These are phyloP conservation scores for Hymenoscyphus albidus DNA, from an alignment of 2,329 filamentous ascomycete species.

Conservation along the genomic window DNA sequence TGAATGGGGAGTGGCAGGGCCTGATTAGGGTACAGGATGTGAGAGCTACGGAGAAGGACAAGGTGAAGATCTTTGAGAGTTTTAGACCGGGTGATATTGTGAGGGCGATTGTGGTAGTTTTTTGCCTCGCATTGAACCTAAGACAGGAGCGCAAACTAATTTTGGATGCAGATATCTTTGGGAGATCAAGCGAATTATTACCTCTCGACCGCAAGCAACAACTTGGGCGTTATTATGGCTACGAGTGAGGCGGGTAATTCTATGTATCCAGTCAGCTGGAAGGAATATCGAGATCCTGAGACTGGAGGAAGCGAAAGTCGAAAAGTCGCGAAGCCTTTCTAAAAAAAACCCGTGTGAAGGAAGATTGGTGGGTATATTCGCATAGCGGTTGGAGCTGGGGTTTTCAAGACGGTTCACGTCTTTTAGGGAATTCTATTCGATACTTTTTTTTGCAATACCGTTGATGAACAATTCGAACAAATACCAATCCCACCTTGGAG, in stretches of 20 bases:
- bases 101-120: conserved; percentile 68
- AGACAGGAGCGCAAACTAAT: background rate
- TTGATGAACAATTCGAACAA: no score
- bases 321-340: conserved; percentile 93
- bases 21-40: conserved; percentile 88
- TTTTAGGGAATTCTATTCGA: background rate
- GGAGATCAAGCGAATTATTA: conserved; percentile 96
- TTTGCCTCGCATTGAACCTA: background rate
- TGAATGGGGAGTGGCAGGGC: conserved; percentile 79
- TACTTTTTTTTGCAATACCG: background rate
- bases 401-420: background rate
- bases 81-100: conserved; percentile 94
- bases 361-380: background rate
- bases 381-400: background rate
- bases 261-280: conserved; percentile 94
- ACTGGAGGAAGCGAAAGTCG: conserved; percentile 73
- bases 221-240: conserved; percentile 90
- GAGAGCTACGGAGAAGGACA: conserved; percentile 91
- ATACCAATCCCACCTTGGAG: no score
- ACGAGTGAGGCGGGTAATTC: conserved; percentile 81
- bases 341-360: background rate
- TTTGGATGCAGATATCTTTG: conserved; percentile 66
- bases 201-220: conserved; percentile 85
- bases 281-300: conserved; percentile 81
- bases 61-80: conserved; percentile 83